These are phyloP conservation scores for Waitea zeae DNA, from an alignment of 1,284 basidiomycete species.

Conservation along the genomic window DNA sequence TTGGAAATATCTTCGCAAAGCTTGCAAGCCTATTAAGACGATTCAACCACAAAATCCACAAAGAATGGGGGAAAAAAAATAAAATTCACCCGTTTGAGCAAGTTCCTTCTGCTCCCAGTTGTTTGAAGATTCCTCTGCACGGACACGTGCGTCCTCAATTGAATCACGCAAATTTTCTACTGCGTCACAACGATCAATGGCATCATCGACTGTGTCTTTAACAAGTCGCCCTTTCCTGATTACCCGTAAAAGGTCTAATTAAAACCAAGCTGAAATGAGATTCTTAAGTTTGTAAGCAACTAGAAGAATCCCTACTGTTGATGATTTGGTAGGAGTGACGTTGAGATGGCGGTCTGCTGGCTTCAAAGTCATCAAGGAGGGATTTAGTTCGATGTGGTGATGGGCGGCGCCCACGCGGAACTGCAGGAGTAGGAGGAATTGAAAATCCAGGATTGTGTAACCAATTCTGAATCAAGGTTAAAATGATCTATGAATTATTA, in stretches of 20 bases:
- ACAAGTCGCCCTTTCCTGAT: conserved; percentile 79
- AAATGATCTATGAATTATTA: too few species aligned
- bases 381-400: conserved; percentile 22
- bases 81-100: conserved; percentile 63
- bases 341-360: conserved; percentile 13
- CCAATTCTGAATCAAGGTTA: conserved; percentile 83
- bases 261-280: conserved; percentile 6
- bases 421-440: conserved; percentile 17
- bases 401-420: conserved; percentile 15
- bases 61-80: too few species aligned
- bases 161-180: conserved; percentile 78
- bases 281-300: not conserved
- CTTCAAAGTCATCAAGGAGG: conserved; percentile 12
- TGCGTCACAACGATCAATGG: conserved; percentile 77
- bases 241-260: conserved; percentile 75
- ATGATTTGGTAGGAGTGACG: conserved; percentile 66
- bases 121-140: conserved; percentile 65
- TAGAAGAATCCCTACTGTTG: conserved; percentile 37
- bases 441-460: conserved; percentile 26
- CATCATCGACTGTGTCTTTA: conserved; percentile 81
- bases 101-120: conserved; percentile 47
- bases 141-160: conserved; percentile 67
- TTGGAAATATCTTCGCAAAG: conserved; percentile 78
- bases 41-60: too few species aligned
- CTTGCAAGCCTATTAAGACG: conserved; percentile 60